Evolutionary conservation across 495 filamentous ascomycete species (phyloP).

Genomic region (Darksidea phi): DNA sequence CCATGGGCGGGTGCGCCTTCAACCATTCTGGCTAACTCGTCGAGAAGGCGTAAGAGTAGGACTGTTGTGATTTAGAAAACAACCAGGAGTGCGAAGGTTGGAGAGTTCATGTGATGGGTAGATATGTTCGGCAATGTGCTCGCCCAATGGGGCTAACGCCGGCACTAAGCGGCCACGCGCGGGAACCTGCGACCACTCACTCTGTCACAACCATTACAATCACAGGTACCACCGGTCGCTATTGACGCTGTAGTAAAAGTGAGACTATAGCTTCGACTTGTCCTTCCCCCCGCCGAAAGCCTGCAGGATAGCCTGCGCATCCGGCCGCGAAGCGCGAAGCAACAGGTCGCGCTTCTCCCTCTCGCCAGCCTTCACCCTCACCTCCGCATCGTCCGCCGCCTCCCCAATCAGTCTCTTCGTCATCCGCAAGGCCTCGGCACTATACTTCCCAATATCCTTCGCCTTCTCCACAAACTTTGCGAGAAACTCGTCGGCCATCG

Average conservation of each 20-base stretch:
- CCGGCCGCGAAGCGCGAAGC: constrained; percentile 18
- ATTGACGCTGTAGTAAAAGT: too few relatives aligned
- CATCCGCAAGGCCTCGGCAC: constrained; percentile 26
- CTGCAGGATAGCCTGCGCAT: constrained; percentile 24
- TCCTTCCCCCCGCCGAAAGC: constrained; percentile 15
- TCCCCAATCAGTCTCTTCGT: constrained; percentile 20
- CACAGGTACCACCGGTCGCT: too few relatives aligned
- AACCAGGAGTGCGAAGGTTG: background rate
- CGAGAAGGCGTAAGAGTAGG: background rate
- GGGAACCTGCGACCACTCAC: background rate
- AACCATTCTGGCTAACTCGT: constrained; percentile 6
- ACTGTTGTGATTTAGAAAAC: background rate
- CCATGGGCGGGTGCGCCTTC: constrained; percentile 63
- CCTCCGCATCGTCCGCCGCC: constrained; percentile 13
- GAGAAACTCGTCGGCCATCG: constrained; percentile 12
- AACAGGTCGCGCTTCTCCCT: constrained; percentile 23
- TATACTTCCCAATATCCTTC: constrained; percentile 22
- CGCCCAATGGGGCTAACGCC: constrained; percentile 15
- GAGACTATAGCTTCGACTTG: constrained; percentile 22
- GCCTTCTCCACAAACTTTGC: constrained; percentile 17
- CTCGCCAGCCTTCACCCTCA: constrained; percentile 23
- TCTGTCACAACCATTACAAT: background rate
- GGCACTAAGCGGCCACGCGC: constrained; percentile 15
- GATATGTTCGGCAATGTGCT: background rate
- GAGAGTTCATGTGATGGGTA: background rate